These are phyloP conservation scores for Neopestalotiopsis rosae DNA, from an alignment of 2,329 filamentous ascomycete species.

Conservation along the genomic window DNA sequence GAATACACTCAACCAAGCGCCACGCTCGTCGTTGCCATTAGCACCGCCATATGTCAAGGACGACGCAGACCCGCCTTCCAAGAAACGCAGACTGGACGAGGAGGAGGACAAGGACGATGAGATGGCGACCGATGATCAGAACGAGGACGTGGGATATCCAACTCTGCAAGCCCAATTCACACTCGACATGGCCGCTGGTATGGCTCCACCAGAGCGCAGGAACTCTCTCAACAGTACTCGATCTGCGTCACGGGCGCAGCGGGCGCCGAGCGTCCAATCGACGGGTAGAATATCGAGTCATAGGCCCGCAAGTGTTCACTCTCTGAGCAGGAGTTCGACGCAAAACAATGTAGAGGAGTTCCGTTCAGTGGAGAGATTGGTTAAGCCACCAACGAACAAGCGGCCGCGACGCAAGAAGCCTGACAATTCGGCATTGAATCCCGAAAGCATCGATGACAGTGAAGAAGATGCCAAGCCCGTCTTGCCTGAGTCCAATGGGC, in stretches of 20 bases:
- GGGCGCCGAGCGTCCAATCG: neutral
- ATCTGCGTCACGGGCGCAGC: neutral
- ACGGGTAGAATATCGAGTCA: neutral
- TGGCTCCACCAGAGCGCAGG: neutral
- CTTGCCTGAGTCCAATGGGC: neutral
- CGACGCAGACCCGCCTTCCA: neutral
- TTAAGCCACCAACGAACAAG: neutral
- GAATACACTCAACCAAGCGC: neutral
- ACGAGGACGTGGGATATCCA: neutral
- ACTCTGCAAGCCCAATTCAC: neutral
- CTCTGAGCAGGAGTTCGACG: neutral
- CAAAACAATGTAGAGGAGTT: constrained; percentile 6
- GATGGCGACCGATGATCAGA: neutral
- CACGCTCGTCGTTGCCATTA: neutral
- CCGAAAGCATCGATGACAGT: constrained; percentile 1
- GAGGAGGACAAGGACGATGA: neutral
- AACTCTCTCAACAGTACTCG: neutral
- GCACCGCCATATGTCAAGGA: neutral
- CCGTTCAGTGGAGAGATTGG: neutral
- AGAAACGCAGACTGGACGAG: neutral
- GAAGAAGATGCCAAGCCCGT: neutral
- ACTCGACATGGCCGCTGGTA: neutral
- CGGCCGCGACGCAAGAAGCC: neutral
- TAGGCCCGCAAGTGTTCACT: constrained; percentile 8
- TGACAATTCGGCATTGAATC: neutral